phyloP scores from a whole-genome alignment of 2,329 filamentous ascomycete species.

The Cyphellophora attinorum region DNA sequence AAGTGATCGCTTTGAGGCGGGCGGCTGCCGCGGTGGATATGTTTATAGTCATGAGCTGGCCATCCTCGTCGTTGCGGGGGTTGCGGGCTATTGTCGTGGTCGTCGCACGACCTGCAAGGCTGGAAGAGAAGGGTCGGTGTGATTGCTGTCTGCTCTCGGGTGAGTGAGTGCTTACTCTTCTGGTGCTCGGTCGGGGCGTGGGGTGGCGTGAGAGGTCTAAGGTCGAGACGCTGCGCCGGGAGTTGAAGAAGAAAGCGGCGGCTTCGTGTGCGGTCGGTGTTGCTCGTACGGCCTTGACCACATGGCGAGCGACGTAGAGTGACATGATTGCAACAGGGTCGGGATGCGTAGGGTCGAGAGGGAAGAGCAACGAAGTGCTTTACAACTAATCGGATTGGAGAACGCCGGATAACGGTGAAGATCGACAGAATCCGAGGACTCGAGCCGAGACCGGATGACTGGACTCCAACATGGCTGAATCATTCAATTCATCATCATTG shows the following conservation, averaged over 20 bases:
- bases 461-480: no score
- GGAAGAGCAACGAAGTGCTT: no score
- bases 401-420: no score
- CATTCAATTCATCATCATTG: no score
- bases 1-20: constrained; percentile 70
- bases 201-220: background rate
- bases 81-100: constrained; percentile 50
- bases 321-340: no score
- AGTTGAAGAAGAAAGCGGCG: constrained; percentile 13
- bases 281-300: no score
- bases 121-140: constrained; percentile 25
- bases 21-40: constrained; percentile 77
- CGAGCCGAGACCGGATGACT: no score
- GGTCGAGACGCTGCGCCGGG: constrained; percentile 8
- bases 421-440: no score
- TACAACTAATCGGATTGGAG: no score
- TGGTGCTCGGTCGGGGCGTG: background rate
- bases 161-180: background rate
- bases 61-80: constrained; percentile 69
- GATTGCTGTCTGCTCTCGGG: background rate
- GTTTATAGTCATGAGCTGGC: constrained; percentile 70
- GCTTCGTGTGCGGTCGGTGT: constrained; percentile 11
- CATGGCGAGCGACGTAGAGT: no score
- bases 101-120: constrained; percentile 24
- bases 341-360: no score